These are phyloP conservation scores for Xerophyta viscosa DNA, from an alignment of 106 monocot species.

Conservation along the genomic window DNA sequence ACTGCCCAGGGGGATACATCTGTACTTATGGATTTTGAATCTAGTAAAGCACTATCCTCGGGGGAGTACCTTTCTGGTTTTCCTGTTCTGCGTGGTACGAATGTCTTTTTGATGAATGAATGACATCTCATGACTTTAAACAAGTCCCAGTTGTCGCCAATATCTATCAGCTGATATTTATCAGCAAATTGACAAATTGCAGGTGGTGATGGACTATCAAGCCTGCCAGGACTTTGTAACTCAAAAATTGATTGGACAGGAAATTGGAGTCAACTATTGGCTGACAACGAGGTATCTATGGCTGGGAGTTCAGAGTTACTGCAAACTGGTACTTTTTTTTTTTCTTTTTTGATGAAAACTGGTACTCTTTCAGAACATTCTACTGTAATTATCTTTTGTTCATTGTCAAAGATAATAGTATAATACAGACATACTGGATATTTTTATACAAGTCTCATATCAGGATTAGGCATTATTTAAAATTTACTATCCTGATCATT, in stretches of 20 bases:
- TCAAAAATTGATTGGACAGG: conserved; percentile 24
- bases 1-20: conserved; percentile 15
- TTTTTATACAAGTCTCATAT: too few relatives aligned
- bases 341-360: too few relatives aligned
- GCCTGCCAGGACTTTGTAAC: too few relatives aligned
- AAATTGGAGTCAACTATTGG: conserved; percentile 15
- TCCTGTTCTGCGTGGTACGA: conserved; percentile 17
- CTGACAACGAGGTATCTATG: conserved; percentile 6
- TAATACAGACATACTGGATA: too few relatives aligned
- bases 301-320: conserved; percentile 14
- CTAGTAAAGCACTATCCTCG: conserved; percentile 15
- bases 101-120: neutral
- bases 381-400: too few relatives aligned
- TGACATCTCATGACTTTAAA: too few relatives aligned
- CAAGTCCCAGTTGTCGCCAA: too few relatives aligned
- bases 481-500: too few relatives aligned
- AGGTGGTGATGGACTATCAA: conserved; percentile 16
- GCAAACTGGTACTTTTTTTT: conserved; percentile 24
- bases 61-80: conserved; percentile 5
- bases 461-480: too few relatives aligned
- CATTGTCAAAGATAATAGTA: too few relatives aligned
- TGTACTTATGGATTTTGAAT: conserved; percentile 13
- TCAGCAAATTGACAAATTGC: neutral
- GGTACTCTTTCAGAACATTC: too few relatives aligned
- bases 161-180: too few relatives aligned